phyloP scores from a whole-genome alignment of 1,284 basidiomycete genomes.

The Fomitopsis betulina region DNA sequence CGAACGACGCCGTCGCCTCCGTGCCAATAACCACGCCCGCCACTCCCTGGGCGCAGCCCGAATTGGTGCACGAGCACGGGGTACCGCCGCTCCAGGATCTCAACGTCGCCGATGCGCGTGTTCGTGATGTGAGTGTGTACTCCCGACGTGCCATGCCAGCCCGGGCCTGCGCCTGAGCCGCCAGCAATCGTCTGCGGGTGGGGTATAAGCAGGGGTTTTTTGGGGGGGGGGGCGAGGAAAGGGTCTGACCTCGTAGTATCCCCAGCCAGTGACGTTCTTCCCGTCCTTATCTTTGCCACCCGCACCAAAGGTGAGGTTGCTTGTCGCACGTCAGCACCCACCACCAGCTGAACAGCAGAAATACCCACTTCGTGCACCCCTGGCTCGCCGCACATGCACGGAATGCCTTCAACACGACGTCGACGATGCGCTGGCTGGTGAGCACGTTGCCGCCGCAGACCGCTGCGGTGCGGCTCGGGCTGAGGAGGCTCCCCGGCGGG shows the following conservation, averaged over 20 bases:
- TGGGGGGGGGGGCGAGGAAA: background rate
- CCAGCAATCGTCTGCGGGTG: slow-evolving; percentile 81
- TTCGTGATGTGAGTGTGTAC: slow-evolving; percentile 93
- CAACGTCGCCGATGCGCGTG: slow-evolving; percentile 89
- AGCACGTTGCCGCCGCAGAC: slow-evolving; percentile 94
- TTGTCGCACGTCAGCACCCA: slow-evolving; percentile 20
- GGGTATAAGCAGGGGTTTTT: background rate
- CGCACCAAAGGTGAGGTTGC: slow-evolving; percentile 88
- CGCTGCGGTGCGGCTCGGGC: slow-evolving; percentile 82
- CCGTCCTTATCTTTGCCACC: slow-evolving; percentile 86
- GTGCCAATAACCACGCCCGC: slow-evolving; percentile 71
- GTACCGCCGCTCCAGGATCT: slow-evolving; percentile 89
- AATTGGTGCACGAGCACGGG: slow-evolving; percentile 86
- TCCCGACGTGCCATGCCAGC: slow-evolving; percentile 87
- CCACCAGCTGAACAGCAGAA: background rate
- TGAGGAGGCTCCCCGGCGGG: slow-evolving; percentile 75
- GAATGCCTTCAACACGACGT: slow-evolving; percentile 93
- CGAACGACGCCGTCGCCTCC: slow-evolving; percentile 89
- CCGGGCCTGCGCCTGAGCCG: slow-evolving; percentile 87
- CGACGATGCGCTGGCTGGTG: slow-evolving; percentile 91
- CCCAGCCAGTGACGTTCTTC: slow-evolving; percentile 78
- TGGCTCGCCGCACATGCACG: slow-evolving; percentile 91
- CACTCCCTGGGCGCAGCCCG: slow-evolving; percentile 73
- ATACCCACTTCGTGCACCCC: slow-evolving; percentile 82
- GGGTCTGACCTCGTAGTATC: slow-evolving; percentile 80